Base-by-base conservation (phyloP, 371 early-diverging fungal genomes). In the Rhizomucor pusillus region DNA sequence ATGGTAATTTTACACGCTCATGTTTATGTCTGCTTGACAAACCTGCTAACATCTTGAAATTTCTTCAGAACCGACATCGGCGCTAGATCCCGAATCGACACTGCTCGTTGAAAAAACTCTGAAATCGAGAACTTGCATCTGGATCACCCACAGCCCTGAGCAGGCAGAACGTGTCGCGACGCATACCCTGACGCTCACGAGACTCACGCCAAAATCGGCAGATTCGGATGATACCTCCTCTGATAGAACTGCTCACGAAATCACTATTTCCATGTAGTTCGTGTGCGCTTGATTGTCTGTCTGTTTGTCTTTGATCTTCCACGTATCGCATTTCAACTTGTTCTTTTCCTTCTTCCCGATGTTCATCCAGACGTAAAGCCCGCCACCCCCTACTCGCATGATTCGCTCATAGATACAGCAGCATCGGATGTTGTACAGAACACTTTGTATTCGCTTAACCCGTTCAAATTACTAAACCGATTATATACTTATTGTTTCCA, bases 61-160 rank as follows among this genome's bases (percentile, higher is more conserved):
- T 1, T 29, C 50, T 13, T 41, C 56, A 87, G 93, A 93, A 63
- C 95, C 95, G 1, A 93, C 94, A 0, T 87, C 88, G 3, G 93
- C 93, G 5, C 56, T 95, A 44, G 95, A 95, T 63, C 88, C 89
- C 16, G 81, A 71, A 54, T 78, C 92, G 0, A 77, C 84, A 13
- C 55, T 71, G 11, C 60, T 85, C 13, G 95, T 95, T 1, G 94
- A 95, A 60, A 68, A 79, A 5, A 83, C 90, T 0, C 64, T 93
- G 14, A 62, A 75, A 19, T 50, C 62, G 6, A 59, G 72, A 23
- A 84, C 86, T 22, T 90, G 91, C 54, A 56, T 93, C 47, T 88
- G 89, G 90, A 84, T 94, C 52, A 91, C 94, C 0, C 95, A 94
- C 54, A 81, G 81, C 55, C 82, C 84, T 4, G 77, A 81, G 16